A percentile compares a stretch with the other conserved stretches of the same genome.
phyloP scores from a whole-genome alignment of 345 rosid genomes.

The Eucalyptus shirleyi region DNA sequence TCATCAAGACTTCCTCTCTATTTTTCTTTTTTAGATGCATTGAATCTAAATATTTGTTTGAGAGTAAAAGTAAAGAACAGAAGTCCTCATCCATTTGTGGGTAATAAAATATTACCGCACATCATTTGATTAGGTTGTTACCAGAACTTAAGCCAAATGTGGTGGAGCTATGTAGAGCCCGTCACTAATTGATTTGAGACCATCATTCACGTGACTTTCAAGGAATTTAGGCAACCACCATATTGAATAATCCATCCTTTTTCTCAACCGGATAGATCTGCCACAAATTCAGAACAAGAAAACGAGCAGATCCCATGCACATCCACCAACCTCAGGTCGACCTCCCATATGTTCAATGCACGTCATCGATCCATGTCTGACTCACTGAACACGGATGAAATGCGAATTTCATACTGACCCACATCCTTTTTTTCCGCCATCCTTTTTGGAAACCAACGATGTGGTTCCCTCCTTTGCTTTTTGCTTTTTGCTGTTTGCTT shows the following conservation, averaged over 20 bases:
- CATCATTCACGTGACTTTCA: not conserved
- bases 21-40: not conserved
- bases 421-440: not conserved
- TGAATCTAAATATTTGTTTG: not conserved
- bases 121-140: not conserved
- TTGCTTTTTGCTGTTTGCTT: not conserved
- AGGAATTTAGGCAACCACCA: not conserved
- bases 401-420: not conserved
- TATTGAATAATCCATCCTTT: not conserved
- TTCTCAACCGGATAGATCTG: not conserved
- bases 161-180: not conserved
- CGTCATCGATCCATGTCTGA: not conserved
- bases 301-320: not conserved
- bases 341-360: not conserved
- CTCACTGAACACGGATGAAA: not conserved
- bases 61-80: not conserved
- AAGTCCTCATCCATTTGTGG: not conserved
- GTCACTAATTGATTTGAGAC: not conserved
- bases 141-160: not conserved
- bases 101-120: not conserved
- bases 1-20: not conserved
- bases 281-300: not conserved
- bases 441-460: not conserved
- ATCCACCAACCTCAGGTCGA: not conserved
- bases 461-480: not conserved